A percentile compares a stretch with the other conserved stretches of the same genome.
These are phyloP conservation scores for Magnolia sinica DNA, from an alignment of 164 flowering plant species.

Conservation along the genomic window DNA sequence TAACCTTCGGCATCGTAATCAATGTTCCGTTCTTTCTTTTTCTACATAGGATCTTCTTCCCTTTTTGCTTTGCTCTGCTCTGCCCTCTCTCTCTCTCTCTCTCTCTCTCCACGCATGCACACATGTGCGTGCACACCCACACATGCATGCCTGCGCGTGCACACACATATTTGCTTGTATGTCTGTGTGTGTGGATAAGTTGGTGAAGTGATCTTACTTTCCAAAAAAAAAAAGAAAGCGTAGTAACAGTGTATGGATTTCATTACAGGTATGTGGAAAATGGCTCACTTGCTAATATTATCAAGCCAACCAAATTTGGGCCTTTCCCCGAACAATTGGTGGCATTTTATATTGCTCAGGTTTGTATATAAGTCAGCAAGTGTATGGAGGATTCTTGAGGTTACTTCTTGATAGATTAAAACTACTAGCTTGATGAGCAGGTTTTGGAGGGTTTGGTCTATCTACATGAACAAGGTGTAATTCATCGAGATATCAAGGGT, in stretches of 20 bases:
- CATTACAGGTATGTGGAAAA: constrained; percentile 88
- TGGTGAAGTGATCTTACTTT: no score
- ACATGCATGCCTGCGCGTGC: no score
- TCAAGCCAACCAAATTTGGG: constrained; percentile 98
- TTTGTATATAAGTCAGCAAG: constrained; percentile 18
- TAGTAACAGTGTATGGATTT: constrained; percentile 3
- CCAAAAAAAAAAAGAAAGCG: background rate
- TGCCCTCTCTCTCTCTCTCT: no score
- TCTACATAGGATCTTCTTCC: background rate
- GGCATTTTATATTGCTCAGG: constrained; percentile 98
- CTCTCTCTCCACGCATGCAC: no score
- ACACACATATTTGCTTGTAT: no score
- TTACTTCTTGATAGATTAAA: background rate
- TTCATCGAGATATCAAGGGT: constrained; percentile 98
- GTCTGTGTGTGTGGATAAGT: no score
- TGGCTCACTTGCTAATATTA: constrained; percentile 98
- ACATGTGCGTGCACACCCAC: no score
- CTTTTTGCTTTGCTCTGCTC: no score
- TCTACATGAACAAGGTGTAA: constrained; percentile 98
- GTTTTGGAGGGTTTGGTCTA: constrained; percentile 97
- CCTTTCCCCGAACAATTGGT: constrained; percentile 97
- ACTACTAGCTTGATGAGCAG: constrained; percentile 27
- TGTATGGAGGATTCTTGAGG: background rate
- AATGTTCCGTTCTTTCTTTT: background rate
- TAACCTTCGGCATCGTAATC: background rate